Evolutionary conservation across 139 green algal genomes (phyloP).

Genomic region (Coelastrella sp.): DNA sequence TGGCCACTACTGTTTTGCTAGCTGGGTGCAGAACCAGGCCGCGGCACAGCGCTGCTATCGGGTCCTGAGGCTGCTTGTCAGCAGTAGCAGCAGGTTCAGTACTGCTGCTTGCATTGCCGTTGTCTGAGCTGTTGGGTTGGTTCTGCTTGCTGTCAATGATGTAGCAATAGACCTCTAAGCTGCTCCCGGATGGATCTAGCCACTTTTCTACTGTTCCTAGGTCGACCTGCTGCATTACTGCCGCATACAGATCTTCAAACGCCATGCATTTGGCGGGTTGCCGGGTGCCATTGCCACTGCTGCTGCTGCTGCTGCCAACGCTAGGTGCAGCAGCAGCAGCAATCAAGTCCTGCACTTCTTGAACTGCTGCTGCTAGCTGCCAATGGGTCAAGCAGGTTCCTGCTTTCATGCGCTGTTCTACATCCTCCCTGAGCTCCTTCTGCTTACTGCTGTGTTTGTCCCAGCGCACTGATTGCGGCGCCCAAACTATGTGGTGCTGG

Average conservation of each 20-base stretch:
- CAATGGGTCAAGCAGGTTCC: neutral
- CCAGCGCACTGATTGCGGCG: constrained; percentile 48
- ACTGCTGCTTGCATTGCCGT: neutral
- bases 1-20: constrained; percentile 49
- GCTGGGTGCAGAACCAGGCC: constrained; percentile 58
- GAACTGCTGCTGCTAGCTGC: constrained; percentile 15
- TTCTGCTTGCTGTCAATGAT: neutral
- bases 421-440: neutral
- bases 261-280: constrained; percentile 42
- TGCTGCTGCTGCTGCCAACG: constrained; percentile 45
- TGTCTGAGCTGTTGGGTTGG: neutral
- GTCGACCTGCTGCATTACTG: constrained; percentile 28
- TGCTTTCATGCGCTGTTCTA: neutral
- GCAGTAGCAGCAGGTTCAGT: neutral
- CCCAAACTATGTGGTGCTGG: neutral
- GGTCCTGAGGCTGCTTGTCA: neutral
- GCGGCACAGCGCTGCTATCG: constrained; percentile 35
- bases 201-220: constrained; percentile 39
- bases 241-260: constrained; percentile 49
- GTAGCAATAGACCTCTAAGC: constrained; percentile 58
- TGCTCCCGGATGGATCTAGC: constrained; percentile 5
- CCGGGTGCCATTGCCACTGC: neutral
- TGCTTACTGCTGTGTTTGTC: constrained; percentile 49
- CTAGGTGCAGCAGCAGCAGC: neutral
- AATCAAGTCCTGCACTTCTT: neutral